Base-by-base conservation (phyloP, 345 rosid species). In the Corchorus olitorius region DNA sequence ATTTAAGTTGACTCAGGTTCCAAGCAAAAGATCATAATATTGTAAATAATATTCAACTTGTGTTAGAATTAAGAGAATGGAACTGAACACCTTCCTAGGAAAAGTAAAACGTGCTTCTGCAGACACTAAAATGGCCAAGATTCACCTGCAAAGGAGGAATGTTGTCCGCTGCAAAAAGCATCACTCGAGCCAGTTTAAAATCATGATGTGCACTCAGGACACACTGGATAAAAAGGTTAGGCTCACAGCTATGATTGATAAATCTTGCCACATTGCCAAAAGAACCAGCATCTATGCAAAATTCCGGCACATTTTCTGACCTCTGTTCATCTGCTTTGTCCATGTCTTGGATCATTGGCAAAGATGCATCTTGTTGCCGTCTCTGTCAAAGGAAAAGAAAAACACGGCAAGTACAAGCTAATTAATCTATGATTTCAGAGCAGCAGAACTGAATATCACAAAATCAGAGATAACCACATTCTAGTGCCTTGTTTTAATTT, bases 191-290 rank as follows among this genome's bases (percentile, higher is more conserved):
- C 65, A 92, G 97, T 76, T 85, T 91, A 16, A 92, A 61, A 76
- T 92, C 97, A 3, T 86, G 94, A 83, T 94, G 99, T 22, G 88
- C 86, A 81, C 94, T 90, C 82, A 94, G 71, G 66, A 96, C 90
- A 69, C 97, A 89, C 73, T 97, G 98, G 12, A 97, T 96, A 78
- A 92, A 97, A 9, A 97, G 89, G 75, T 97, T 97, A 20, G 99
- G 99, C 83, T 86, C 94, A 43, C 99, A 96, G 72, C 98, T 93
- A 78, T 93, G 98, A 76, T 96, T 96, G 53, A 97, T 90, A 82
- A 91, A 96, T 83, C 98, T 88, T 10, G 99, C 93, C 78, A 91
- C 37, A 78, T 91, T 96, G 83, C 99, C 99, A 71, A 16, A 66
- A 8, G 90, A 78, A 65, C 93, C 92, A 41, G 99, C 98, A 78